Conservation (phyloP, 495 filamentous ascomycete species). For the Paragyromitra xinjiangensis region DNA sequence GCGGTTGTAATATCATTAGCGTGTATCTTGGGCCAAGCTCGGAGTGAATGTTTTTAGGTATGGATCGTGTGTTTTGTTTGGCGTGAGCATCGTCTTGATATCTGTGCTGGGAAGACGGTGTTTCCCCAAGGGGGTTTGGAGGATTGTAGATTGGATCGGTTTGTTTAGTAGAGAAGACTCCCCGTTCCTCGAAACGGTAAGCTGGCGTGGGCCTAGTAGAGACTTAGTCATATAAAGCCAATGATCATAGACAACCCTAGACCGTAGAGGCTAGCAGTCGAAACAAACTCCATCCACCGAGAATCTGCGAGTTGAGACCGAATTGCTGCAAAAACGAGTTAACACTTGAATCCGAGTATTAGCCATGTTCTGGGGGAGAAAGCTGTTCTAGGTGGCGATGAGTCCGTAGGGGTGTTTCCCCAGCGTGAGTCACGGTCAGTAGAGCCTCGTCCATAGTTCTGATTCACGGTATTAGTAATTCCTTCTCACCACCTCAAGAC, state of each 20-base stretch:
- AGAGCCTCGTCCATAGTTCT: neutral
- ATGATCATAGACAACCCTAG: neutral
- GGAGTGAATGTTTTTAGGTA: neutral
- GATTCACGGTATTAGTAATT: neutral
- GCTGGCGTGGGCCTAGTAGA: neutral
- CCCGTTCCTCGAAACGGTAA: neutral
- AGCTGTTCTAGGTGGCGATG: neutral
- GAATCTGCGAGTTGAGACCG: neutral
- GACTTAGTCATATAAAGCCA: neutral
- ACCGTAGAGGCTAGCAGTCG: neutral
- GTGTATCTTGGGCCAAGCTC: neutral
- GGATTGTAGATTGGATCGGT: neutral
- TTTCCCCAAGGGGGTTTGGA: neutral
- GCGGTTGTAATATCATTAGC: neutral
- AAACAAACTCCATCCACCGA: neutral
- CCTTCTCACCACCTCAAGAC: neutral
- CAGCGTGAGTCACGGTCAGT: neutral
- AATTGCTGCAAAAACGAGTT: neutral
- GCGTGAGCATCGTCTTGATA: neutral
- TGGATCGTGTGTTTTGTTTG: neutral
- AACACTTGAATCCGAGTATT: neutral
- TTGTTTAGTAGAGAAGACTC: neutral
- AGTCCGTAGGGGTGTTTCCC: neutral
- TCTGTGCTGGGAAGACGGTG: neutral
- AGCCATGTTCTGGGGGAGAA: neutral